Percentiles rank a stretch among this genome's conserved stretches.
These are phyloP conservation scores for Bipolaris sorokiniana DNA, from an alignment of 2,329 filamentous ascomycete species.

Conservation along the genomic window DNA sequence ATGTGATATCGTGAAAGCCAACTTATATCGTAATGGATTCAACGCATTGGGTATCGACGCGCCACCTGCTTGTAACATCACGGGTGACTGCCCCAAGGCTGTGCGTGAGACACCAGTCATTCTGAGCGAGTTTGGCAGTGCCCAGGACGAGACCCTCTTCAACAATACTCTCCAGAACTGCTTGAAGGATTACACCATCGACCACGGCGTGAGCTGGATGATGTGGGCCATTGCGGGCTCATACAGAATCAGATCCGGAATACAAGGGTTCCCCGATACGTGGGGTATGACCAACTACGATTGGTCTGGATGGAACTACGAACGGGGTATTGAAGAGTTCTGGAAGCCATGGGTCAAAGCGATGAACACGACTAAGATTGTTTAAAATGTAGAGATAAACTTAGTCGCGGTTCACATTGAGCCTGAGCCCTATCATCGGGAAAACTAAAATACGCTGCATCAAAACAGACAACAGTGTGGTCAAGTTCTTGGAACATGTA, in stretches of 20 bases:
- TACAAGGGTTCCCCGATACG: constrained; percentile 55
- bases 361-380: constrained; percentile 45
- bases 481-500: neutral
- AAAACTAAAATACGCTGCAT: neutral
- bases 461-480: neutral
- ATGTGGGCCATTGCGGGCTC: constrained; percentile 59
- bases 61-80: constrained; percentile 46
- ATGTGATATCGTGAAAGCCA: constrained; percentile 57
- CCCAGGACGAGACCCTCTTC: constrained; percentile 50
- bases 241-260: constrained; percentile 55
- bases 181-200: constrained; percentile 54
- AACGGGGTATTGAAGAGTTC: constrained; percentile 54
- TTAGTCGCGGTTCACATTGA: no score
- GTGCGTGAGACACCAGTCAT: constrained; percentile 47
- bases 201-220: constrained; percentile 57
- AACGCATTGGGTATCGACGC: constrained; percentile 52
- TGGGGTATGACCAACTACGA: constrained; percentile 58
- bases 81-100: constrained; percentile 43
- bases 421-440: neutral
- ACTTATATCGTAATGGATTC: constrained; percentile 59
- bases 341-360: constrained; percentile 59
- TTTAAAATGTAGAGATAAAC: neutral
- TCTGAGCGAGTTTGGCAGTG: constrained; percentile 47
- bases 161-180: constrained; percentile 57
- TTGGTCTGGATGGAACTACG: constrained; percentile 57